A percentile compares a stretch with the other conserved stretches of the same genome.
Evolutionary conservation across 2,329 filamentous ascomycete species (phyloP).

Genomic region (Nannizzia gypsea): DNA sequence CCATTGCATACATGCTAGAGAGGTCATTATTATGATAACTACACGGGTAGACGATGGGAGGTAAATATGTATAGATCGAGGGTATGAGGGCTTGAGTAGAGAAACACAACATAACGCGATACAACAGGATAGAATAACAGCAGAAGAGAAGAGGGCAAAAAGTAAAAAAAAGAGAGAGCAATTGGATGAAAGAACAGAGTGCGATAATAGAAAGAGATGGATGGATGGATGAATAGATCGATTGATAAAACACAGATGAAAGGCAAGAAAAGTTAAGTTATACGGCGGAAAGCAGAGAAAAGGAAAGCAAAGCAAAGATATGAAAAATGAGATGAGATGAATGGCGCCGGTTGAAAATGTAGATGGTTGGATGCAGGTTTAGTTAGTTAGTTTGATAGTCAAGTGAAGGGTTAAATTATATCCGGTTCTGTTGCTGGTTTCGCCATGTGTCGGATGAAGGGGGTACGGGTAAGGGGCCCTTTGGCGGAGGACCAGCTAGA

Average conservation of each 20-base stretch:
- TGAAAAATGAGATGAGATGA: not conserved
- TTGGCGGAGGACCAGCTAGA: constrained; percentile 47
- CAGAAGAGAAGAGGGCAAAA: not conserved
- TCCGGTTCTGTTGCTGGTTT: constrained; percentile 1
- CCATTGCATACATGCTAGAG: constrained; percentile 4
- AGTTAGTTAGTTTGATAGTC: not conserved
- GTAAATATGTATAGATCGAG: not conserved
- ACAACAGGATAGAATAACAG: not conserved
- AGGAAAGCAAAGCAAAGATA: not conserved
- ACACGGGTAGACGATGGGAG: not conserved
- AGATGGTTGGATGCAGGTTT: not conserved
- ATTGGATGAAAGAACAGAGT: not conserved
- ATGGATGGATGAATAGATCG: not conserved
- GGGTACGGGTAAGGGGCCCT: constrained; percentile 49
- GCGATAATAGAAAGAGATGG: not conserved
- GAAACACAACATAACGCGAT: not conserved
- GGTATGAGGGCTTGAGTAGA: not conserved
- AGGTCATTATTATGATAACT: constrained; percentile 4
- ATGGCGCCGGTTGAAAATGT: not conserved
- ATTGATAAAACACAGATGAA: not conserved
- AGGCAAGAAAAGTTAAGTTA: not conserved
- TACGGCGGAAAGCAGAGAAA: too few species aligned
- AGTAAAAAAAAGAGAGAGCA: not conserved
- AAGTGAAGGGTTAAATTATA: not conserved
- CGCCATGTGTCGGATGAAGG: constrained; percentile 21